Base-by-base conservation (phyloP, 345 rosid species). In the Excoecaria cochinchinensis region DNA sequence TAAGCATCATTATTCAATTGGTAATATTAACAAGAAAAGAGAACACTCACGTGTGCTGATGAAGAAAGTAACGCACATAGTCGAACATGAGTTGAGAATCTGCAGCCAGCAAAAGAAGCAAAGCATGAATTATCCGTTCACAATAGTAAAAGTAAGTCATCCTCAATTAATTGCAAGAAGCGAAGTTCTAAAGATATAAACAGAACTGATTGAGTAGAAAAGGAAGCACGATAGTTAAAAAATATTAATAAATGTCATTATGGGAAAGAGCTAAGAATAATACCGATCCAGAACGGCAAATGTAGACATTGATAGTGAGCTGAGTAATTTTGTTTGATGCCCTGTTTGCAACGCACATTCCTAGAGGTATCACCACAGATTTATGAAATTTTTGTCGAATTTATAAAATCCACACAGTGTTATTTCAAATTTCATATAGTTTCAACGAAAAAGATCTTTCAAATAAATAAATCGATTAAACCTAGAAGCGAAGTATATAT, bases 211-310 rank as follows among this genome's bases (percentile, higher is more conserved):
- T n/a, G 48, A 5, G 19, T 11, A 21, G 38, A 17, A 17, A 14
- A 17, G n/a, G 46, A 50, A 19, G n/a, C 4, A 46, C 42, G 40
- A 44, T 8, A 4, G 1, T 44, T 1, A 31, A 31, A 31, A 31
- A 31, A 31, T 31, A 31, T 44, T 44, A 1, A 44, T 44, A 44
- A 8, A 58, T 13, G 31, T 31, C 53, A 69, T 15, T 10, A 10
- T 17, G 42, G 36, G 21, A 59, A 17, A 57, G 36, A 59, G 1
- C 13, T 17, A 51, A 31, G 39, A 59, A 5, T 14, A 77, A 67
- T 90, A 95, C 99, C 89, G 99, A 95, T 95, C 99, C 99, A 58
- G 99, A 95, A 75, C 99, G 98, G 84, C 99, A 95, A 53, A 91
- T 81, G 62, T 93, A 95, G 77, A 95, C 98, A 74, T 93, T 95